These are phyloP conservation scores for Exophiala xenobiotica DNA, from an alignment of 2,329 filamentous ascomycete genomes.

Conservation along the genomic window DNA sequence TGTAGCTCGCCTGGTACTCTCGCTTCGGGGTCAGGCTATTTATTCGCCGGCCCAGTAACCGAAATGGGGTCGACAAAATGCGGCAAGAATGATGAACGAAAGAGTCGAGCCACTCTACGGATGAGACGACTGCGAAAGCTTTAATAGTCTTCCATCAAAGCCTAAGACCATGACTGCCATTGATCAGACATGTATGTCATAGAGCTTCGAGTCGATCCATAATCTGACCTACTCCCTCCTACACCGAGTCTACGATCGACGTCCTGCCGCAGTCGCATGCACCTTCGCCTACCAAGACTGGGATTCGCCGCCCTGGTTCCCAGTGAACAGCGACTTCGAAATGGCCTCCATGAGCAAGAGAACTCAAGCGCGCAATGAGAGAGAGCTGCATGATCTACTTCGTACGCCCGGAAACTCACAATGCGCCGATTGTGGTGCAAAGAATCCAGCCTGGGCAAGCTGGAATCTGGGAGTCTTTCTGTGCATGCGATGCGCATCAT, in stretches of 20 bases:
- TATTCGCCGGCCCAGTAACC: conserved; percentile 11
- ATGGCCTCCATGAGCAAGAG: conserved; percentile 81
- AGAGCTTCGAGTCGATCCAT: background rate
- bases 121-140: background rate
- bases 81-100: background rate
- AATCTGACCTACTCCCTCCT: background rate
- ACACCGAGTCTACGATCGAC: no score
- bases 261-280: background rate
- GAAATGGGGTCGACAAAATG: conserved; percentile 10
- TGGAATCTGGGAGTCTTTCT: conserved; percentile 98
- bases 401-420: conserved; percentile 85
- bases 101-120: background rate
- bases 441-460: conserved; percentile 95
- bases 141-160: background rate
- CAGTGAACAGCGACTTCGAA: conserved; percentile 52
- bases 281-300: no score
- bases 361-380: conserved; percentile 96
- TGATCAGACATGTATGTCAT: background rate
- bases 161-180: background rate
- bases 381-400: conserved; percentile 83
- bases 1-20: background rate
- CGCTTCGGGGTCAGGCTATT: conserved; percentile 1
- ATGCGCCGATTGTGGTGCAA: conserved; percentile 89
- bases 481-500: conserved; percentile 93
- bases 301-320: background rate